phyloP scores from a whole-genome alignment of 208 protist genomes.

The Phytomonas sp. region DNA sequence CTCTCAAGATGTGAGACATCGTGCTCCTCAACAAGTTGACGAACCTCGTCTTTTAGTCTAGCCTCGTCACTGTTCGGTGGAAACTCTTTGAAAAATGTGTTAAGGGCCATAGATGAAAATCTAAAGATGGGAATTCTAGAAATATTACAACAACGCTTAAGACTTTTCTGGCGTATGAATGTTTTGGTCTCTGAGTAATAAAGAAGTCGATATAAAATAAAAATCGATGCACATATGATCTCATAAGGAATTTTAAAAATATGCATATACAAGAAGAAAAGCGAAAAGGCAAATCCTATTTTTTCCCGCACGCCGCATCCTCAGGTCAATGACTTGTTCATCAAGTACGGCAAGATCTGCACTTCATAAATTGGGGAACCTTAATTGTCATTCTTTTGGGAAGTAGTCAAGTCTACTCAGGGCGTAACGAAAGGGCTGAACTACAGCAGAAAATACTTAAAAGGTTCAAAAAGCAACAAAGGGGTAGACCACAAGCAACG shows the following conservation, averaged over 20 bases:
- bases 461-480: background rate
- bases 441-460: background rate
- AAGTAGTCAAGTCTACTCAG: background rate
- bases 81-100: background rate
- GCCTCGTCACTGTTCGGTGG: background rate
- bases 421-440: background rate
- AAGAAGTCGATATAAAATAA: background rate
- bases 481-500: too few relatives aligned
- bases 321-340: background rate
- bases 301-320: background rate
- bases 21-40: slow-evolving; percentile 21
- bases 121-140: background rate
- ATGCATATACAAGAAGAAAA: background rate
- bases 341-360: background rate
- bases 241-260: background rate
- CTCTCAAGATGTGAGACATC: slow-evolving; percentile 10
- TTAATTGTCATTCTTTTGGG: background rate
- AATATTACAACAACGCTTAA: background rate
- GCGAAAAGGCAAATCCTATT: background rate
- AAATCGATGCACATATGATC: background rate
- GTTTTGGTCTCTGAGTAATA: background rate
- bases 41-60: slow-evolving; percentile 12
- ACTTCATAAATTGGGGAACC: background rate
- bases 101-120: background rate
- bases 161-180: background rate